These are phyloP conservation scores for Helotiales sp. DNA, from an alignment of 2,329 filamentous ascomycete genomes.

Conservation along the genomic window DNA sequence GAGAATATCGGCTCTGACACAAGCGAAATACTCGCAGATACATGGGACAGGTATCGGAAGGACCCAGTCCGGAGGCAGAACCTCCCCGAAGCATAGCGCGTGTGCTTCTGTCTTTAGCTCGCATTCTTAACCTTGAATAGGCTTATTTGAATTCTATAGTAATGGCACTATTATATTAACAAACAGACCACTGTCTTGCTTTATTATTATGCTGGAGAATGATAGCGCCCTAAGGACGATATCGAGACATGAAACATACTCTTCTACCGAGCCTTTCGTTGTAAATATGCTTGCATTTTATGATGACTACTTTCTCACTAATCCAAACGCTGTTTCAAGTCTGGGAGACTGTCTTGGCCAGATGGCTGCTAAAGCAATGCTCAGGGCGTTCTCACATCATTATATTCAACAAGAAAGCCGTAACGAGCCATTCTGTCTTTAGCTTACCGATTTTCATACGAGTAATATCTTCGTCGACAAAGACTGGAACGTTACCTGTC, in stretches of 20 bases:
- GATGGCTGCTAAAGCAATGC: slow-evolving; percentile 38
- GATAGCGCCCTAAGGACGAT: slow-evolving; percentile 45
- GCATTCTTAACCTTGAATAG: slow-evolving; percentile 32
- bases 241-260: slow-evolving; percentile 41
- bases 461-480: slow-evolving; percentile 47
- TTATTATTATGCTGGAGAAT: no score
- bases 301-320: slow-evolving; percentile 38
- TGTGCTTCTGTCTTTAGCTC: slow-evolving; percentile 33
- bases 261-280: slow-evolving; percentile 35
- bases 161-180: slow-evolving; percentile 44
- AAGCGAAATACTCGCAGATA: slow-evolving; percentile 41
- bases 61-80: slow-evolving; percentile 36
- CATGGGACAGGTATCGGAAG: slow-evolving; percentile 30
- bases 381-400: slow-evolving; percentile 38
- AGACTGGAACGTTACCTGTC: slow-evolving; percentile 44
- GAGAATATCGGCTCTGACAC: slow-evolving; percentile 28
- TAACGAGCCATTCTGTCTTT: slow-evolving; percentile 40
- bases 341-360: slow-evolving; percentile 38
- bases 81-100: slow-evolving; percentile 35
- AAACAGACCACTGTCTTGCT: slow-evolving; percentile 43
- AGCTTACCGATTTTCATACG: slow-evolving; percentile 43
- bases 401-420: slow-evolving; percentile 37
- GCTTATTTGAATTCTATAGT: slow-evolving; percentile 35
- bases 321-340: slow-evolving; percentile 36
- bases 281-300: slow-evolving; percentile 26